Base-by-base conservation (phyloP, 2,329 filamentous ascomycete genomes). In the Stemphylium vesicarium region DNA sequence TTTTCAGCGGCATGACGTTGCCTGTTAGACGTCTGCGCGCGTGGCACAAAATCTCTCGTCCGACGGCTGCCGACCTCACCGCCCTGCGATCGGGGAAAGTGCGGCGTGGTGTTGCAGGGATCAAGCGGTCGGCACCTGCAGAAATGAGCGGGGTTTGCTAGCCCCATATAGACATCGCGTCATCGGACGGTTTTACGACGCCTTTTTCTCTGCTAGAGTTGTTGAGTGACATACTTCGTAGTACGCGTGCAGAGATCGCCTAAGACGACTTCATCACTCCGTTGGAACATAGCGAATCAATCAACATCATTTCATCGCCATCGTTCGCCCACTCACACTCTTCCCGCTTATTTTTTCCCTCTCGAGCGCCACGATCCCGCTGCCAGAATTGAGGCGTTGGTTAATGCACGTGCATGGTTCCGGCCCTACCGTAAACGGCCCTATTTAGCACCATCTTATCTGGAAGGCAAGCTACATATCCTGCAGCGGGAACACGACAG, bases 381-480 rank as follows among this genome's bases (percentile, higher is more conserved):
- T 18, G 22, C 43, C 49, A 8, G 36, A 35, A n/a, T 20, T 29
- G 33, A 26, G 43, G 31, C 37, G 43, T 20, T 43, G 51, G 16
- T 22, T 29, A 39, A 33, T 26, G 65, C 62, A 68, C 64, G 65
- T 66, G 65, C 66, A 57, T 22, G 33, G 41, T 38, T 46, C 61
- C 59, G 64, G 56, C 46, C 58, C 50, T 63, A 57, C 63, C 66
- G 62, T 60, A 64, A 50, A 65, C 51, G 46, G 53, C 47, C 63
- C 68, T 51, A 61, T 48, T 63, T 57, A 51, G 63, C 55, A 62
- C 50, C 45, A 53, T 48, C 68, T 69, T 66, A 63, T 70, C 66
- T 56, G 67, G 69, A 69, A 70, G 63, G 58, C 60, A 44, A 60
- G 55, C 51, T 44, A 64, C 69, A 69, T 54, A 49, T 62, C 57